Percentiles rank a stretch among this genome's conserved stretches.
Evolutionary conservation across 495 filamentous ascomycete genomes (phyloP).

Genomic region (Aspergillus saccharolyticus): DNA sequence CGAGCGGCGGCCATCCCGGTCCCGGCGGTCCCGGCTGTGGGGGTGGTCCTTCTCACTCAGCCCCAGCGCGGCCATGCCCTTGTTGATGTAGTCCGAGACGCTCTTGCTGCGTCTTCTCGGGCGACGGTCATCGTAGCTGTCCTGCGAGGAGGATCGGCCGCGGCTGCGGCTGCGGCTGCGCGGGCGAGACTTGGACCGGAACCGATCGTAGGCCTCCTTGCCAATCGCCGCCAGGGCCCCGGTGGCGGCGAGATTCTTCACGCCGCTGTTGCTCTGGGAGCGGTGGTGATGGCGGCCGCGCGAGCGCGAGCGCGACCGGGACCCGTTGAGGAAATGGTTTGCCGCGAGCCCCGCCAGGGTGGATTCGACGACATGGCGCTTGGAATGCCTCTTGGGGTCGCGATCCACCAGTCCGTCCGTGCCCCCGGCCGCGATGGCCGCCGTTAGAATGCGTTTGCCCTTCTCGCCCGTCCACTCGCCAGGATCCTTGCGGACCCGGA

Average conservation of each 20-base stretch:
- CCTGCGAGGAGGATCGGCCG: slow-evolving; percentile 33
- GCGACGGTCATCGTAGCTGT: slow-evolving; percentile 45
- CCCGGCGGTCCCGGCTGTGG: slow-evolving; percentile 19
- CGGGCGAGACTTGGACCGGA: slow-evolving; percentile 58
- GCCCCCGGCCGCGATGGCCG: slow-evolving; percentile 77
- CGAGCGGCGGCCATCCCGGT: slow-evolving; percentile 35
- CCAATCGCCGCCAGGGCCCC: slow-evolving; percentile 73
- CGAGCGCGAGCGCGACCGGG: slow-evolving; percentile 47
- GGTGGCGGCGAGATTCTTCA: slow-evolving; percentile 65
- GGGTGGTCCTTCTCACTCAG: slow-evolving; percentile 38
- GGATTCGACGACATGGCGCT: slow-evolving; percentile 62
- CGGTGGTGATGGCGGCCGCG: slow-evolving; percentile 42
- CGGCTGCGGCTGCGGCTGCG: slow-evolving; percentile 47
- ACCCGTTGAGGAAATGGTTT: slow-evolving; percentile 74
- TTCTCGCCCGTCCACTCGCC: slow-evolving; percentile 82
- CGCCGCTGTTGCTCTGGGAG: slow-evolving; percentile 37
- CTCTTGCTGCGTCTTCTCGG: slow-evolving; percentile 50
- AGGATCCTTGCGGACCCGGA: slow-evolving; percentile 77
- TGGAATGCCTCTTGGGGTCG: slow-evolving; percentile 69
- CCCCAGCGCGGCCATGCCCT: slow-evolving; percentile 51
- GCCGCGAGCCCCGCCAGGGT: slow-evolving; percentile 80
- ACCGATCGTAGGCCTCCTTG: slow-evolving; percentile 69
- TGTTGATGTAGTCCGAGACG: slow-evolving; percentile 51
- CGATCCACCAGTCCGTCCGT: slow-evolving; percentile 71
- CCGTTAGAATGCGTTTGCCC: slow-evolving; percentile 80